Evolutionary conservation across 1,284 basidiomycete genomes (phyloP).

Genomic region (Erythrobasidium hasegawianum): DNA sequence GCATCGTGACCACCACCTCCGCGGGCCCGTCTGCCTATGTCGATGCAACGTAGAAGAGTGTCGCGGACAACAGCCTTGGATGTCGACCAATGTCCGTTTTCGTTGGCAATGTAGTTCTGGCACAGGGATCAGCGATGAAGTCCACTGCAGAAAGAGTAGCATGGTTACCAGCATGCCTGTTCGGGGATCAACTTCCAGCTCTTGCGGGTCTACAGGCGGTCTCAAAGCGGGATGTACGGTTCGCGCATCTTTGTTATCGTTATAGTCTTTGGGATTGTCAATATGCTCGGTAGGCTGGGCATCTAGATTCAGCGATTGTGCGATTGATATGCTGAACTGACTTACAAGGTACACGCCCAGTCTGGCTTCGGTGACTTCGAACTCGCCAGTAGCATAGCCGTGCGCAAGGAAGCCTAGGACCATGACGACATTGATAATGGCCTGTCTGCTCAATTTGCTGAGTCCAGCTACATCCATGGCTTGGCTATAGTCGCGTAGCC

Average conservation of each 20-base stretch:
- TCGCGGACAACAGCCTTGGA: constrained; percentile 66
- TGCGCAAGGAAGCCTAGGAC: constrained; percentile 71
- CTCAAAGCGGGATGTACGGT: constrained; percentile 71
- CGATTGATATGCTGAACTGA: background rate
- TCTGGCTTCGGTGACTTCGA: constrained; percentile 83
- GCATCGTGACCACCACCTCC: constrained; percentile 51
- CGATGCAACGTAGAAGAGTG: constrained; percentile 63
- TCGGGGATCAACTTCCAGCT: constrained; percentile 79
- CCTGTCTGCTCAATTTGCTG: constrained; percentile 54
- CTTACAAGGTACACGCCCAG: constrained; percentile 71
- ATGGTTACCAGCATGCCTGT: constrained; percentile 73
- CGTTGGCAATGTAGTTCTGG: constrained; percentile 87
- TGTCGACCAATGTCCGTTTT: constrained; percentile 73
- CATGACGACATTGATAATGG: constrained; percentile 83
- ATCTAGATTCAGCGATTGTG: constrained; percentile 49
- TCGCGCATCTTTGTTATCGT: constrained; percentile 70
- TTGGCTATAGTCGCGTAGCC: constrained; percentile 65
- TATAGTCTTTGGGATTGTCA: constrained; percentile 47
- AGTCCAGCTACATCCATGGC: constrained; percentile 76
- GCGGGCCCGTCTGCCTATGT: constrained; percentile 39
- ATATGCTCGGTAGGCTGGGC: constrained; percentile 75
- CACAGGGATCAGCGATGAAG: constrained; percentile 70
- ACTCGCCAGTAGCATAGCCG: constrained; percentile 56
- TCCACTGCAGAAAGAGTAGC: constrained; percentile 87
- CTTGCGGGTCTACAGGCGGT: constrained; percentile 69